Percentiles rank a stretch among this genome's conserved stretches.
phyloP scores from a whole-genome alignment of 768 basidiomycete species.

The Neoboletus brunneissimus region DNA sequence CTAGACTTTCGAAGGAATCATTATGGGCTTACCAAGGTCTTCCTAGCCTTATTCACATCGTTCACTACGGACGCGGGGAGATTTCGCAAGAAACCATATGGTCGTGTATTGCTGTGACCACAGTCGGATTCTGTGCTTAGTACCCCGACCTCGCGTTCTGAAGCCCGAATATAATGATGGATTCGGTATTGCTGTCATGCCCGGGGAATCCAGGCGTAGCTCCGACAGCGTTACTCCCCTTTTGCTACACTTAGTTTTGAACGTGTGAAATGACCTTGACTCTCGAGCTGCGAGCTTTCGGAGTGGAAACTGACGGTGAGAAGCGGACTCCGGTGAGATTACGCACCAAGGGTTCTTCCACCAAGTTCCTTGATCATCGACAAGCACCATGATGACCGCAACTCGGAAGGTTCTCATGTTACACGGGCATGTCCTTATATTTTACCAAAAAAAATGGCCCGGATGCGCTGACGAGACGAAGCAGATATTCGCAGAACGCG shows the following conservation, averaged over 20 bases:
- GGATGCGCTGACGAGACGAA: slow-evolving; percentile 1
- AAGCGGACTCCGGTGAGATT: not conserved
- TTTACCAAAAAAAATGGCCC: not conserved
- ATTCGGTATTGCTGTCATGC: not conserved
- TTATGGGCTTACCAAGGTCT: not conserved
- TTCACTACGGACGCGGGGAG: not conserved
- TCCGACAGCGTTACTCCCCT: not conserved
- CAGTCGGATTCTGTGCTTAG: not conserved
- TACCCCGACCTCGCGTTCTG: not conserved
- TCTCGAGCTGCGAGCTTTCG: not conserved
- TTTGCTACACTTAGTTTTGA: not conserved
- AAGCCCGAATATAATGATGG: not conserved
- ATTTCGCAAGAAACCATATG: not conserved
- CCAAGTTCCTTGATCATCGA: not conserved
- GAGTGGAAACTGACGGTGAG: not conserved
- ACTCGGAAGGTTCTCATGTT: slow-evolving; percentile 42
- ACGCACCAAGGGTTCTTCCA: not conserved
- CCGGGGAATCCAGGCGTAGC: not conserved
- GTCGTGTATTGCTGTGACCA: not conserved
- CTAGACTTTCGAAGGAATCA: not conserved
- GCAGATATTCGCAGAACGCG: slow-evolving; percentile 72
- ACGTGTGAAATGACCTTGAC: not conserved
- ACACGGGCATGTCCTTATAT: slow-evolving; percentile 37
- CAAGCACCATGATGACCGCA: slow-evolving; percentile 15
- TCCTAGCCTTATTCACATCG: not conserved